Conservation (phyloP, 768 basidiomycete species). For the Termitomyces sp. region DNA sequence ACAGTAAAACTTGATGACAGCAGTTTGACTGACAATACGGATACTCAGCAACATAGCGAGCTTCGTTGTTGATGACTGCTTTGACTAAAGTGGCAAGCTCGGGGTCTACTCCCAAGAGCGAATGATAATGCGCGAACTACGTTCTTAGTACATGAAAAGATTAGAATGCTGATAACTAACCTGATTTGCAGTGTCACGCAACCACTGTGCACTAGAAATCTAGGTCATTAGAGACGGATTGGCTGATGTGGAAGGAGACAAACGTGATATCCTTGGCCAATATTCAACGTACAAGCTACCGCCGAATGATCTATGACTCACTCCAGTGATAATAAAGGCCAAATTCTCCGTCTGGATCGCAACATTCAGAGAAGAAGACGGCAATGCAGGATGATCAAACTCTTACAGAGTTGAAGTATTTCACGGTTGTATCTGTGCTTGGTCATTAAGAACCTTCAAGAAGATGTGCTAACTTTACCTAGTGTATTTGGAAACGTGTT, state of each 20-base stretch:
- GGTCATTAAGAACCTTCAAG: neutral
- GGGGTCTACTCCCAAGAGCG: slow-evolving; percentile 52
- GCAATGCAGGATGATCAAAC: neutral
- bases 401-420: slow-evolving; percentile 60
- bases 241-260: slow-evolving; percentile 18
- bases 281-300: neutral
- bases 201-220: slow-evolving; percentile 67
- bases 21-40: slow-evolving; percentile 62
- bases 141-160: slow-evolving; percentile 2
- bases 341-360: slow-evolving; percentile 54
- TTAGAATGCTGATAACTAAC: slow-evolving; percentile 26
- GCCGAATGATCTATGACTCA: slow-evolving; percentile 24
- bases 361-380: neutral
- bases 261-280: slow-evolving; percentile 65
- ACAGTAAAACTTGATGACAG: neutral
- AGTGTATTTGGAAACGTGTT: slow-evolving; percentile 83
- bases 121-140: slow-evolving; percentile 69
- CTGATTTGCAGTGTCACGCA: slow-evolving; percentile 80
- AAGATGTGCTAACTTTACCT: slow-evolving; percentile 34
- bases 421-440: slow-evolving; percentile 68
- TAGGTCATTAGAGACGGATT: neutral
- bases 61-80: slow-evolving; percentile 82
- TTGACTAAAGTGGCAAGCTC: slow-evolving; percentile 54
- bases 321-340: slow-evolving; percentile 80
- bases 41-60: slow-evolving; percentile 65